A percentile compares a stretch with the other conserved stretches of the same genome.
These are phyloP conservation scores for Eucalyptus paniculata DNA, from an alignment of 345 rosid genomes.

Conservation along the genomic window DNA sequence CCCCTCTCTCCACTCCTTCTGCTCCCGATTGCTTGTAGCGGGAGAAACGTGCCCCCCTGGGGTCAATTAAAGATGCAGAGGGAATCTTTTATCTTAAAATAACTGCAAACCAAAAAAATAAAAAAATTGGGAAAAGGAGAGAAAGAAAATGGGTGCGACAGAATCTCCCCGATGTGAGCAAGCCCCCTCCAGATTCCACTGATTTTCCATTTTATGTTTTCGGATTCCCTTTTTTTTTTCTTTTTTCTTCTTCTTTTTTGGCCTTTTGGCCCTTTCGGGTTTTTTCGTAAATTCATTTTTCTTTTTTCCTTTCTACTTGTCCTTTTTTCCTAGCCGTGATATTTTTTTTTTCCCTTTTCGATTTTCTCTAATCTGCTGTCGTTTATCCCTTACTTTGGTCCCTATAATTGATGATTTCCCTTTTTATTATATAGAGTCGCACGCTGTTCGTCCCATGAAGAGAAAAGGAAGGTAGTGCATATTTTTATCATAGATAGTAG, in stretches of 20 bases:
- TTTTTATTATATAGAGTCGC: neutral
- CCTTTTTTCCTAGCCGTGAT: neutral
- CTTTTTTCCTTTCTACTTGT: neutral
- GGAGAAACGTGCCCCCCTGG: neutral
- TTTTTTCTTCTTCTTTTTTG: neutral
- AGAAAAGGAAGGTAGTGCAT: neutral
- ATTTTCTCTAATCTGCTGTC: neutral
- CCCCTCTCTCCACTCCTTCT: neutral
- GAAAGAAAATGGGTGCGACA: neutral
- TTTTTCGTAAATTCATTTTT: neutral
- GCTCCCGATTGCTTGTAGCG: neutral
- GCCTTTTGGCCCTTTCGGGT: neutral
- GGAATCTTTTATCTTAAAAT: neutral
- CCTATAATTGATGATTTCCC: neutral
- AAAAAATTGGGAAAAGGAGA: neutral
- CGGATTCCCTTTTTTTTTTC: neutral
- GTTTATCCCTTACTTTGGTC: neutral
- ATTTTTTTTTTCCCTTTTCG: neutral
- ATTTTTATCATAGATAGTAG: too few relatives aligned
- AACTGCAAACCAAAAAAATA: neutral
- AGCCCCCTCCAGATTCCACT: neutral
- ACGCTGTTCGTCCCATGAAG: neutral
- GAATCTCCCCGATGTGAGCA: neutral
- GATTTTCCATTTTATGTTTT: neutral
- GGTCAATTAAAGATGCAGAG: neutral